Evolutionary conservation across 1,284 basidiomycete species (phyloP).

Genomic region (Cutaneotrichosporon spelunceum): DNA sequence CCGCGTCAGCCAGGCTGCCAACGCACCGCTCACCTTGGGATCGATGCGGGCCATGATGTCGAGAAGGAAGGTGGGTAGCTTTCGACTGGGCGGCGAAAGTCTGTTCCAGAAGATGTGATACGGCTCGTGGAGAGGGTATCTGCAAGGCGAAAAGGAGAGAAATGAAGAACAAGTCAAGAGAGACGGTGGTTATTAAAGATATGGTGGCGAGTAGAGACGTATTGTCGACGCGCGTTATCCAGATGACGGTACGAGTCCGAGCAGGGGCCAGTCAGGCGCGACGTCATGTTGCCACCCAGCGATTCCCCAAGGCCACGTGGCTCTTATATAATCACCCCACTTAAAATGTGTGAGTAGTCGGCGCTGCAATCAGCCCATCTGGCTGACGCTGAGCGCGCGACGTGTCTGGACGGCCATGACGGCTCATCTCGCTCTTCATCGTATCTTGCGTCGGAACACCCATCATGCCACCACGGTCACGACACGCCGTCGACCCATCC

Average conservation of each 20-base stretch:
- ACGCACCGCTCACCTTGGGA: background rate
- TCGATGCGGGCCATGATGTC: conserved; percentile 6
- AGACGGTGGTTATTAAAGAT: background rate
- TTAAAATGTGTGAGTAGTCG: conserved; percentile 4
- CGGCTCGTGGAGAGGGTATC: background rate
- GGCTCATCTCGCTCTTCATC: background rate
- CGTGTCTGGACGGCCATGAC: conserved; percentile 10
- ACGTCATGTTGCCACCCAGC: background rate
- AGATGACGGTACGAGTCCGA: background rate
- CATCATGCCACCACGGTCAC: conserved; percentile 46
- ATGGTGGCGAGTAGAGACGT: background rate
- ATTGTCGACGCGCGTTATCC: background rate
- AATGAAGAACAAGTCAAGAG: background rate
- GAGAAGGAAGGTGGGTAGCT: background rate
- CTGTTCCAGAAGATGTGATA: background rate
- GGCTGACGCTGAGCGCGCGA: conserved; percentile 1
- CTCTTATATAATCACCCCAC: conserved; percentile 2
- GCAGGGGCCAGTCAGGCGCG: background rate
- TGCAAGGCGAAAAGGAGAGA: background rate
- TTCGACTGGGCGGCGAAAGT: background rate
- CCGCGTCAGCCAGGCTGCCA: background rate
- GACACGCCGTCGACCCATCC: conserved; percentile 51
- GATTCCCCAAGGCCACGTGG: background rate
- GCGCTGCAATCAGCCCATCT: background rate
- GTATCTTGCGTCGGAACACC: background rate